These are phyloP conservation scores for Zymoseptoria brevis DNA, from an alignment of 2,329 filamentous ascomycete species.

Conservation along the genomic window DNA sequence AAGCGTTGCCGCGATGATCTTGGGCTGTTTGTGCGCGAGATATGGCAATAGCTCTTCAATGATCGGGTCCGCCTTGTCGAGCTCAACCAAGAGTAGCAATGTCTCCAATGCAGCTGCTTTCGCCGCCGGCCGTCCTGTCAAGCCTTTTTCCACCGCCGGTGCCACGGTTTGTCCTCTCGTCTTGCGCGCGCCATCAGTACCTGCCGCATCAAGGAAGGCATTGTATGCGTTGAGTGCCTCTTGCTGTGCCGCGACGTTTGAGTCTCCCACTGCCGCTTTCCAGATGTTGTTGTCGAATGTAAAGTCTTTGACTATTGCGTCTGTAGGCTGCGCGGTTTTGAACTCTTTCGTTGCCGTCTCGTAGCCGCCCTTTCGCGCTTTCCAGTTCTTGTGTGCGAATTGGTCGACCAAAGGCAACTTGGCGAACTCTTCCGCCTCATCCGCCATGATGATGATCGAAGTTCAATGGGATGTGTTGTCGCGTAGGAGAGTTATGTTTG, in stretches of 20 bases:
- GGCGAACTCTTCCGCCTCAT: slow-evolving; percentile 71
- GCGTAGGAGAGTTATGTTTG: background rate
- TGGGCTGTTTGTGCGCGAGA: slow-evolving; percentile 81
- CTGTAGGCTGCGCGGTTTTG: slow-evolving; percentile 71
- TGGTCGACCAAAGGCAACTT: slow-evolving; percentile 69
- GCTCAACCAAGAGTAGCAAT: slow-evolving; percentile 77
- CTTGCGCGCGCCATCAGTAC: slow-evolving; percentile 58
- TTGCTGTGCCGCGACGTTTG: slow-evolving; percentile 93
- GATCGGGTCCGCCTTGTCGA: slow-evolving; percentile 76
- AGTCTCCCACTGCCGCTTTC: slow-evolving; percentile 89
- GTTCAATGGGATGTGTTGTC: background rate
- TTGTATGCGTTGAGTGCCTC: slow-evolving; percentile 83
- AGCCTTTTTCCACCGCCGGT: slow-evolving; percentile 82
- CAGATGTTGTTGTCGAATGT: slow-evolving; percentile 74
- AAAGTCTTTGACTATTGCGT: slow-evolving; percentile 81
- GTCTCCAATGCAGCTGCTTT: slow-evolving; percentile 84
- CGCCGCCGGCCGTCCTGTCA: slow-evolving; percentile 80
- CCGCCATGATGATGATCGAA: slow-evolving; percentile 55
- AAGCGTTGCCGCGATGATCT: slow-evolving; percentile 70
- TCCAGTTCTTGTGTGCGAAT: slow-evolving; percentile 92
- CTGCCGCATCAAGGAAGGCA: slow-evolving; percentile 86
- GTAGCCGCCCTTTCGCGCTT: slow-evolving; percentile 90
- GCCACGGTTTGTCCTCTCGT: slow-evolving; percentile 68
- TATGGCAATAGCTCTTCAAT: slow-evolving; percentile 83
- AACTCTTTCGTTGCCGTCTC: slow-evolving; percentile 88